These are phyloP conservation scores for Casuarina equisetifolia DNA, from an alignment of 306 rosid species.

Conservation along the genomic window DNA sequence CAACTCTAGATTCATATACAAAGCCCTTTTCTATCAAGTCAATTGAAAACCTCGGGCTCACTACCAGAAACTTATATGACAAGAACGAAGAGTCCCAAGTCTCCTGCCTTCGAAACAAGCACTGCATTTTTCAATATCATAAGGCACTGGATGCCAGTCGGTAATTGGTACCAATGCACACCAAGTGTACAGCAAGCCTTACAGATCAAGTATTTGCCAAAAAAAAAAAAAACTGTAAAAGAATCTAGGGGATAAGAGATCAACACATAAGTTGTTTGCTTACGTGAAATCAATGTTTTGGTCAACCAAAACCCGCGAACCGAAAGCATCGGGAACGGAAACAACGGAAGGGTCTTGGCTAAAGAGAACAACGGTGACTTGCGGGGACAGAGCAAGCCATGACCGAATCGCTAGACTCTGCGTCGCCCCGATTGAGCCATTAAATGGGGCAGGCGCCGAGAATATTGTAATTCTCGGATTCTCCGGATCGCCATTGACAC, in stretches of 20 bases:
- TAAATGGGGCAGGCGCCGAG: constrained; percentile 77
- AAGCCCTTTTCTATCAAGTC: not conserved
- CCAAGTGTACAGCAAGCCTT: no score
- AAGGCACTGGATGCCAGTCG: not conserved
- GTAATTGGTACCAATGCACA: no score
- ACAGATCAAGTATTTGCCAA: no score
- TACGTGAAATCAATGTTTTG: constrained; percentile 79
- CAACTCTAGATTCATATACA: not conserved
- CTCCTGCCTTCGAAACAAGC: not conserved
- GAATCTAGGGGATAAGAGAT: not conserved
- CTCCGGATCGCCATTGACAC: constrained; percentile 21
- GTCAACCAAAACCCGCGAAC: constrained; percentile 72
- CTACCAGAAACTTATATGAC: no score
- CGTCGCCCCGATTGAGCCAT: constrained; percentile 49
- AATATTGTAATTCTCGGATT: constrained; percentile 55
- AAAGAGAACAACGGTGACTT: constrained; percentile 54
- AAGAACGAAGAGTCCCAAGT: not conserved
- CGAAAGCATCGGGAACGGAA: constrained; percentile 48
- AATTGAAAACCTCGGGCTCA: no score
- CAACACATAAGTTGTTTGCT: constrained; percentile 24
- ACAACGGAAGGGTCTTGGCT: constrained; percentile 70
- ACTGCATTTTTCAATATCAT: not conserved
- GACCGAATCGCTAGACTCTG: constrained; percentile 73
- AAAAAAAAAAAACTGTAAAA: no score
- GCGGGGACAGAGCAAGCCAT: constrained; percentile 77